Base-by-base conservation (phyloP, 805 yeast species). In the Wickerhamiella azyma region DNA sequence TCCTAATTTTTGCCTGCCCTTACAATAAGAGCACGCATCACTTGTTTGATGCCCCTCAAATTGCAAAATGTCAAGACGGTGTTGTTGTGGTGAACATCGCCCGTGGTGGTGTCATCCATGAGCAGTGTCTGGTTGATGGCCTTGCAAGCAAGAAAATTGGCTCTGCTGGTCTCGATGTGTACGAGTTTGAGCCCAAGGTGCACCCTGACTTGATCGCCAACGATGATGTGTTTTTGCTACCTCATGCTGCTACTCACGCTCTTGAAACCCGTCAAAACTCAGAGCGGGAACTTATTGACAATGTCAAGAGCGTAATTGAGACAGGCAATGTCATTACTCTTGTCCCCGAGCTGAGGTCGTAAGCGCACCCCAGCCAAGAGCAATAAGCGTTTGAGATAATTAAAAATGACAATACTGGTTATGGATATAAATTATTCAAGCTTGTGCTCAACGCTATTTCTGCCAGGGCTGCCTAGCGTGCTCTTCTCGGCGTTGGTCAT, bases 191-290 rank as follows among this genome's bases (percentile, higher is more conserved):
- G 65, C 85, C 85, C 2, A 54, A 71, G 50, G 74, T 75, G 14
- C 69, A 76, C 44, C 66, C 69, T 50, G 81, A 76, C 42, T 66
- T 79, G 48, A 54, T 70, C 41, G 60, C 61, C 26, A 66, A 74
- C 54, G 64, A 69, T 21, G 72, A 70, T 48, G 76, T 72, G n/a
- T 69, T 81, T 10, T 74, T 83, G 30, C 66, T 83, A 53, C 96
- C 96, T 13, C 96, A 86, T 61, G 77, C 84, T 81, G 96, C 95
- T 19, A 85, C 95, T 0, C 77, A 77, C 59, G 69, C 89, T 3
- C 64, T 65, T 43, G 94, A 86, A 63, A 81, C 94, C 4, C 72
- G 77, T 58, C 64, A 67, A 52, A 70, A 70, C 51, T 79, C 85
- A 88, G 96, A 88, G 62, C 78, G 73, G 49, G 75, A 74, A 61